A percentile compares a stretch with the other conserved stretches of the same genome.
Evolutionary conservation across 1,284 basidiomycete species (phyloP).

Genomic region (Apiotrichum siamense): DNA sequence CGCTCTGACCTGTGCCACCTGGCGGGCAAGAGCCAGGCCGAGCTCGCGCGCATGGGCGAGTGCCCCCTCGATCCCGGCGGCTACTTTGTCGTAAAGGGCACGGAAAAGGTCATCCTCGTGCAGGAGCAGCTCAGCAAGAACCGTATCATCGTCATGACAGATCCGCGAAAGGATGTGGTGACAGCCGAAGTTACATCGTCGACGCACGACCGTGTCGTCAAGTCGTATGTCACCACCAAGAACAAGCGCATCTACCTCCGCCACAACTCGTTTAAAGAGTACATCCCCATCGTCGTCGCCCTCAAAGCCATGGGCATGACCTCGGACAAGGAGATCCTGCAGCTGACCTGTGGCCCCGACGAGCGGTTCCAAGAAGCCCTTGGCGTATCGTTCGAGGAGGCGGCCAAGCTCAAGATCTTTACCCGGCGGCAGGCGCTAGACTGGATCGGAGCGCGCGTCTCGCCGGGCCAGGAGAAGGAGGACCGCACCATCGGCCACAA

Average conservation of each 20-base stretch:
- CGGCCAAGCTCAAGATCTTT: slow-evolving; percentile 75
- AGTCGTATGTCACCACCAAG: slow-evolving; percentile 95
- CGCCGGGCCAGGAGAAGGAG: slow-evolving; percentile 61
- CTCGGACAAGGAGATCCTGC: slow-evolving; percentile 95
- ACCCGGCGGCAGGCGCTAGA: slow-evolving; percentile 93
- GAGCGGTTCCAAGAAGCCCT: slow-evolving; percentile 86
- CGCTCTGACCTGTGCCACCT: slow-evolving; percentile 90
- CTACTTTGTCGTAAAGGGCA: slow-evolving; percentile 98
- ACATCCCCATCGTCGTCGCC: slow-evolving; percentile 92
- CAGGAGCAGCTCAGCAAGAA: slow-evolving; percentile 99
- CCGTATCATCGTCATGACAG: slow-evolving; percentile 95
- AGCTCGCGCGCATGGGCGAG: slow-evolving; percentile 88
- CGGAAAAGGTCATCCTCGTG: slow-evolving; percentile 98
- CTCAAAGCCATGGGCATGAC: slow-evolving; percentile 95
- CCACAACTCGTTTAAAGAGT: slow-evolving; percentile 98
- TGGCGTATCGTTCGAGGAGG: slow-evolving; percentile 88
- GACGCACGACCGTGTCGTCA: slow-evolving; percentile 97
- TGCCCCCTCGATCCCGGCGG: slow-evolving; percentile 98
- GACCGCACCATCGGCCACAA: slow-evolving; percentile 52
- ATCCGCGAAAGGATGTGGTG: slow-evolving; percentile 82
- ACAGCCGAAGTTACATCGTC: slow-evolving; percentile 98
- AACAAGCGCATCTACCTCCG: slow-evolving; percentile 89
- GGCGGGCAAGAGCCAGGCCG: slow-evolving; percentile 66
- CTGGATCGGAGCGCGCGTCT: slow-evolving; percentile 88
- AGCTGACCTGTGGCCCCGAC: slow-evolving; percentile 87